A percentile compares a stretch with the other conserved stretches of the same genome.
These are phyloP conservation scores for Moelleriella libera DNA, from an alignment of 2,329 filamentous ascomycete genomes.

Conservation along the genomic window DNA sequence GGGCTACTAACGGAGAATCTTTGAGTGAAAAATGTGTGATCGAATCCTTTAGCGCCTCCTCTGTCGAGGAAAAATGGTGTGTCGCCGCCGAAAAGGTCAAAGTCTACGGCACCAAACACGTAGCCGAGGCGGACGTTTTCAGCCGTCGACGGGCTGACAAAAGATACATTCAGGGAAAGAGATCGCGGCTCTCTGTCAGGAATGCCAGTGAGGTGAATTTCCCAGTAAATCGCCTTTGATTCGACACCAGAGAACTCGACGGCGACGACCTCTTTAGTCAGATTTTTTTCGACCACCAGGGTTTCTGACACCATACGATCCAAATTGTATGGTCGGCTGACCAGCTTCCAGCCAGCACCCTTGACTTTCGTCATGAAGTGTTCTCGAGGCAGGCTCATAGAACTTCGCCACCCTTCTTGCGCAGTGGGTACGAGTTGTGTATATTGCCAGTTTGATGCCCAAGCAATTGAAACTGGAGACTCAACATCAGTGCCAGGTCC, in stretches of 20 bases:
- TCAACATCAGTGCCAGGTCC: background rate
- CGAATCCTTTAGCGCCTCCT: background rate
- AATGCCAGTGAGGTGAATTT: background rate
- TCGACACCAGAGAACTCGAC: background rate
- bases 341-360: background rate
- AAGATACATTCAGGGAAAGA: background rate
- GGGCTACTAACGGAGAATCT: background rate
- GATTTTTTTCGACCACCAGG: background rate
- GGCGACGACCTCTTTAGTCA: background rate
- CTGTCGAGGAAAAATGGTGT: background rate
- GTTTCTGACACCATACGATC: background rate
- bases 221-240: background rate
- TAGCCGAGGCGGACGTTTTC: background rate
- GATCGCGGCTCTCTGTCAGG: background rate
- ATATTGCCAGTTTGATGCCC: background rate
- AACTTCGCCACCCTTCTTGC: background rate
- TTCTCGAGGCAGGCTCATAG: background rate
- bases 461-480: background rate
- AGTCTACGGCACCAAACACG: background rate
- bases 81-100: background rate
- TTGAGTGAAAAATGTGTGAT: background rate
- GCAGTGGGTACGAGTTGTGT: background rate
- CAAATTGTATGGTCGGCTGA: background rate
- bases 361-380: background rate
- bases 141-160: background rate